Evolutionary conservation across 805 yeast species (phyloP), one percentile per base, ranked within the genome.

Genomic region (Kurtzmaniella cleridarum): DNA sequence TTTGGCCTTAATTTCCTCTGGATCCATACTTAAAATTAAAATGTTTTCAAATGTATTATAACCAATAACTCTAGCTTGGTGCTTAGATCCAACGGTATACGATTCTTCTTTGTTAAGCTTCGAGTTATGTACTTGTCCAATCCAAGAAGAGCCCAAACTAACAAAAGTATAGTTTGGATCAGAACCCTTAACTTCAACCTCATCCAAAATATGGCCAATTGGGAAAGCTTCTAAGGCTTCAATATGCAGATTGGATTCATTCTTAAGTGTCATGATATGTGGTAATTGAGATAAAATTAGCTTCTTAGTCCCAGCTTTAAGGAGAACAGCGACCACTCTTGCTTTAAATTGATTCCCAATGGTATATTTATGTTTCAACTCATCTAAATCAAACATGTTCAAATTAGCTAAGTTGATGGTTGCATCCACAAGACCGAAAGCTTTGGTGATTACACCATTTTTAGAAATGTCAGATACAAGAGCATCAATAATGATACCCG

Each of bases 401-500:
- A 80, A 57, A 46, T 90, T 96, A 13, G 89, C 66, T 34, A 79
- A 62, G 41, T 78, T 82, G 27, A 87, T 65, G 0, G 90, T 76
- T 12, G 82, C 95, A 46, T 81, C 79, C 14, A 83, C 73, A 41
- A 85, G 62, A 39, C 96, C 96, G 48, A 80, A 80, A 0, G 78
- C 81, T 55, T 79, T 84, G 46, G 84, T 76, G n/a, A 73, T 59
- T 13, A 87, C 60, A 44, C 98, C 98, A 28, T 75, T 61, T 7
- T 65, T 55, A 20, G 72, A 59, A 15, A 79, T 73, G 7, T 78
- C 79, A 15, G 82, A 72, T 15, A 89, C 74, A 23, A 81, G 62
- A 5, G 89, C 84, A 42, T 84, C 88, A 8, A 90, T 87, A 9
- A 81, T 53, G 46, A 81, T 76, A 51, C 98, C 99, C 2, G 99